Percentiles rank a stretch among this genome's conserved stretches.
phyloP scores from a whole-genome alignment of 306 rosid species.

The Prunus mume region DNA sequence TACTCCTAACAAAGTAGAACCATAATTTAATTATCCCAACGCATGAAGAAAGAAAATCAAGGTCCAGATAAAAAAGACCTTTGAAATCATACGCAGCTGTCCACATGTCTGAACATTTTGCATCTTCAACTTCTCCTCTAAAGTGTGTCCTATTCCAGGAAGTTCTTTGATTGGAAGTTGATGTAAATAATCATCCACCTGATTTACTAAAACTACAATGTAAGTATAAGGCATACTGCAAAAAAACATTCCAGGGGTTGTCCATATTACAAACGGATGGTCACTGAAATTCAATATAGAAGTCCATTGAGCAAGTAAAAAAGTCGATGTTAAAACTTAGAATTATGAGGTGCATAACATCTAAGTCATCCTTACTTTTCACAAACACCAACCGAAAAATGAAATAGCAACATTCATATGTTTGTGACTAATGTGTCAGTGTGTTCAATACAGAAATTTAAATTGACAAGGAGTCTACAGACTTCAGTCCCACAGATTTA shows the following conservation, averaged over 20 bases:
- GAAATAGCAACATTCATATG: not conserved
- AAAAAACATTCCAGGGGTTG: constrained; percentile 15
- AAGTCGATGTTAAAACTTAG: not conserved
- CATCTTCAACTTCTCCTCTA: constrained; percentile 77
- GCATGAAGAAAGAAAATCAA: constrained; percentile 16
- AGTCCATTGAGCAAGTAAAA: not conserved
- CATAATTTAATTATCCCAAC: constrained; percentile 14
- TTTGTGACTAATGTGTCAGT: not conserved
- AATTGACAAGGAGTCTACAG: constrained; percentile 1
- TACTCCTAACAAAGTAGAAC: constrained; percentile 2
- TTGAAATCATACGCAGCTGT: constrained; percentile 62
- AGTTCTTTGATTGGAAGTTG: constrained; percentile 76
- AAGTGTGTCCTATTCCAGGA: constrained; percentile 84
- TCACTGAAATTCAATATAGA: not conserved
- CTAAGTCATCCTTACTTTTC: constrained; percentile 9
- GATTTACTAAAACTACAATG: constrained; percentile 22
- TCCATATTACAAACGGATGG: not conserved
- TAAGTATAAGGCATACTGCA: constrained; percentile 18
- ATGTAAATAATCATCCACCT: constrained; percentile 73
- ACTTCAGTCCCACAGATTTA: not conserved
- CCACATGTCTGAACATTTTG: constrained; percentile 66
- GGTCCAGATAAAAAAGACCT: constrained; percentile 44
- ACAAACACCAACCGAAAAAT: not conserved
- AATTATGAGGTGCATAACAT: not conserved
- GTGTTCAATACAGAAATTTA: not conserved